A percentile compares a stretch with the other conserved stretches of the same genome.
Evolutionary conservation across 176 grass and related monocot species (phyloP).

Genomic region (Lolium perenne): DNA sequence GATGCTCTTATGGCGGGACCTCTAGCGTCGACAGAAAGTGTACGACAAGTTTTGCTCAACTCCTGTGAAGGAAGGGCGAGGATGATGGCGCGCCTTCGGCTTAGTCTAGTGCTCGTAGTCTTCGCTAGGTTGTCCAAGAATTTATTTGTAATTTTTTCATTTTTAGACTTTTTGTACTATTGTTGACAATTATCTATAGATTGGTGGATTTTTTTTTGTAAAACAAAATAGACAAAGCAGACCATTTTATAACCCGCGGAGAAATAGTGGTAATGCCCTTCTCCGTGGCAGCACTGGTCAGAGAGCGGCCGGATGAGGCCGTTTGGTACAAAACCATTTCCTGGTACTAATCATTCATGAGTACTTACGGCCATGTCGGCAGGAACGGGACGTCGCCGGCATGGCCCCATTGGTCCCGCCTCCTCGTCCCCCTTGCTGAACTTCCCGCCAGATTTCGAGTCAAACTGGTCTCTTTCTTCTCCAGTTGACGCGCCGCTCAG

Average conservation of each 20-base stretch:
- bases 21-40: too few relatives aligned
- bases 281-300: neutral
- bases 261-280: neutral
- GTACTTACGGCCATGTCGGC: slow-evolving; percentile 31
- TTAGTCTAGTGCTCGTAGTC: too few relatives aligned
- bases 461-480: slow-evolving; percentile 17
- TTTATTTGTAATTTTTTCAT: too few relatives aligned
- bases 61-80: too few relatives aligned
- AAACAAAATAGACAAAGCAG: neutral
- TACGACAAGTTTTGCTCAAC: too few relatives aligned
- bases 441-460: slow-evolving; percentile 43
- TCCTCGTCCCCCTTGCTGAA: neutral
- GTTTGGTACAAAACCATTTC: neutral
- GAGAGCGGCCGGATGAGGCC: neutral
- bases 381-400: neutral
- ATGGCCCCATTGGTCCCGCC: neutral
- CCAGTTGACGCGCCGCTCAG: slow-evolving; percentile 13
- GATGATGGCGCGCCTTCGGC: too few relatives aligned
- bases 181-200: too few relatives aligned
- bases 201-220: too few relatives aligned
- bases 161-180: too few relatives aligned
- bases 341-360: neutral
- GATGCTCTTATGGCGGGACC: too few relatives aligned
- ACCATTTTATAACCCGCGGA: neutral
- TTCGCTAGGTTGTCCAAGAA: too few relatives aligned